Base-by-base conservation (phyloP, 2,329 filamentous ascomycete genomes). In the Macroventuria anomochaeta region DNA sequence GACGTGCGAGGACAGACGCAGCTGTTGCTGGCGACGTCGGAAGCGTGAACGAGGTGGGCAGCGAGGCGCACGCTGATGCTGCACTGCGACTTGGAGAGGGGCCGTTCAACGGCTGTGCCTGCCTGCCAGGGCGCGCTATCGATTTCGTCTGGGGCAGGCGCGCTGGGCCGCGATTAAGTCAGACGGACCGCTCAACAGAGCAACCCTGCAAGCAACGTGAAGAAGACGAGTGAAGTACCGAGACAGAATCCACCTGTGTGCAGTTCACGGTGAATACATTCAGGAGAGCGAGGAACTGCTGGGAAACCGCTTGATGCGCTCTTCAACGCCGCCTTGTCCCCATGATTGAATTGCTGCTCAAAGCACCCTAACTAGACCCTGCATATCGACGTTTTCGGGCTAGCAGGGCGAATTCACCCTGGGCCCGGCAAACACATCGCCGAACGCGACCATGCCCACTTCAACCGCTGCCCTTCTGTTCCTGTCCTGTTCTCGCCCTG, bases 1-100 rank as follows among this genome's bases (percentile, higher is more conserved):
- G 37, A 56, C 53, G 63, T 64, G 61, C 62, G 68, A 67, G 63
- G 39, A 40, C 36, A 29, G 28, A 10, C 32, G 40, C 39, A 33
- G 36, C 46, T 54, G 51, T 20, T 33, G 54, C 51, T 31, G 32
- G 33, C 39, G n/a, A 37, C 12, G 50, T 54, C 46, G 20, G 57
- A 53, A 44, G 15, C 34, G 57, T 49, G 38, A 39, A 42, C 20
- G 36, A 53, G 32, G 28, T 12, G 34, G 32, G 36, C 37, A 44
- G 32, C 26, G 36, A 26, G 41, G 51, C 23, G 48, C 29, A 42
- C 37, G 49, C 38, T 55, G 57, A 44, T 41, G 53, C 61, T 54
- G 56, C 33, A 33, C 53, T 57, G 59, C 54, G 32, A 61, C 56
- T 32, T 17, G 20, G 37, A 53, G 37, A 53, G 39, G 52, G 41